phyloP scores from a whole-genome alignment of 345 rosid genomes.

The Rhizophora mangle region DNA sequence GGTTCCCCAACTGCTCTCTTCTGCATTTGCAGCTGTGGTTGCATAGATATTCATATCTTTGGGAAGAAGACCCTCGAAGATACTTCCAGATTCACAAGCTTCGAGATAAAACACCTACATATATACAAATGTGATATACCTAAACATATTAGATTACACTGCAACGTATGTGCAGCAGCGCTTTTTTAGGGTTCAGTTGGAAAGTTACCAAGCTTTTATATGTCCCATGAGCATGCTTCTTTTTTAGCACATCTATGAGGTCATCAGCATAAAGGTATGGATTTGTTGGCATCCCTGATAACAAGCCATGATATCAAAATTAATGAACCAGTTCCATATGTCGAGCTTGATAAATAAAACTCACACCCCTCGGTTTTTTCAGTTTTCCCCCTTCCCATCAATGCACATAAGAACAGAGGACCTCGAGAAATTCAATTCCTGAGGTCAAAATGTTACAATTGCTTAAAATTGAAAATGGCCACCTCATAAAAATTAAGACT shows the following conservation, averaged over 20 bases:
- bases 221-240: conserved; percentile 76
- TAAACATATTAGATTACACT: too few relatives aligned
- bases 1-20: conserved; percentile 97
- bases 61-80: conserved; percentile 96
- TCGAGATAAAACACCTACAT: conserved; percentile 93
- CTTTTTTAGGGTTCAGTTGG: not conserved
- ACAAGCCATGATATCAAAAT: conserved; percentile 4
- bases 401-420: not conserved
- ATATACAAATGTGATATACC: conserved; percentile 10
- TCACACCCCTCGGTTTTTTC: too few relatives aligned
- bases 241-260: conserved; percentile 62
- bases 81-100: conserved; percentile 99
- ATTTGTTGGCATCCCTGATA: conserved; percentile 91
- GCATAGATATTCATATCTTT: conserved; percentile 88
- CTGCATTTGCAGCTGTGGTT: conserved; percentile 91
- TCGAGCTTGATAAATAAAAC: too few relatives aligned
- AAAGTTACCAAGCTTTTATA: conserved; percentile 73
- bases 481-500: not conserved
- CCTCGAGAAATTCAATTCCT: not conserved
- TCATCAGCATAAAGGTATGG: conserved; percentile 82
- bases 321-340: not conserved
- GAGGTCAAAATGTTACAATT: not conserved
- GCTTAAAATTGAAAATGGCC: not conserved
- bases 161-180: not conserved
- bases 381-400: not conserved